These are phyloP conservation scores for Coniferiporia weirii DNA, from an alignment of 1,284 basidiomycete genomes.

Conservation along the genomic window DNA sequence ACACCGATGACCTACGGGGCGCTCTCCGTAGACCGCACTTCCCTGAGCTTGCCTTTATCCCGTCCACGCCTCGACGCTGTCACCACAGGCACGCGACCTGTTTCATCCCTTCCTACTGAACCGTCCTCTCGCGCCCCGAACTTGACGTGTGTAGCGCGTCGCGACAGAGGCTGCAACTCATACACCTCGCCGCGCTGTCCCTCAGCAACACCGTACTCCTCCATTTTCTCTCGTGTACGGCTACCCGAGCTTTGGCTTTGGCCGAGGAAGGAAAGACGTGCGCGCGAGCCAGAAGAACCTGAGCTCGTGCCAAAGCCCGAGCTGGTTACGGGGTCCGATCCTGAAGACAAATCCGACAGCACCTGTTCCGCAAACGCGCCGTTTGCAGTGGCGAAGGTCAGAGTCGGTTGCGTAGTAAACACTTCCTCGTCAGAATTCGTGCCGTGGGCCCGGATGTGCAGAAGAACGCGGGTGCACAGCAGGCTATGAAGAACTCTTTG, in stretches of 20 bases:
- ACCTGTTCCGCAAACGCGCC: neutral
- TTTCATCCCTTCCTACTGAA: neutral
- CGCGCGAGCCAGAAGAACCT: neutral
- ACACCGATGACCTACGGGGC: no score
- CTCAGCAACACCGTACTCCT: neutral
- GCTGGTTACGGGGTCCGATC: neutral
- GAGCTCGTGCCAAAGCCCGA: neutral
- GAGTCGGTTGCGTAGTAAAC: neutral
- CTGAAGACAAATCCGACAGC: neutral
- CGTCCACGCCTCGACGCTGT: no score
- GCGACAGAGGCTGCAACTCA: neutral
- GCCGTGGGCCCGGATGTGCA: constrained; percentile 30
- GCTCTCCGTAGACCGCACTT: no score
- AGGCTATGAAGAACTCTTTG: constrained; percentile 41
- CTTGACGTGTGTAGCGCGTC: neutral
- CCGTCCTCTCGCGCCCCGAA: neutral
- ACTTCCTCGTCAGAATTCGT: constrained; percentile 1
- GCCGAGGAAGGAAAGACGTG: neutral
- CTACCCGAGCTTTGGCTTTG: neutral
- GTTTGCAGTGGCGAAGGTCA: constrained; percentile 2
- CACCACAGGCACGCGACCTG: neutral
- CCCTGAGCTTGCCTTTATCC: no score
- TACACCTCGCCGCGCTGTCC: neutral
- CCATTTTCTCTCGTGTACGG: neutral
- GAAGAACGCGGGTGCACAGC: constrained; percentile 36